These are phyloP conservation scores for Puccinia sorghi DNA, from an alignment of 1,284 basidiomycete species.

Conservation along the genomic window DNA sequence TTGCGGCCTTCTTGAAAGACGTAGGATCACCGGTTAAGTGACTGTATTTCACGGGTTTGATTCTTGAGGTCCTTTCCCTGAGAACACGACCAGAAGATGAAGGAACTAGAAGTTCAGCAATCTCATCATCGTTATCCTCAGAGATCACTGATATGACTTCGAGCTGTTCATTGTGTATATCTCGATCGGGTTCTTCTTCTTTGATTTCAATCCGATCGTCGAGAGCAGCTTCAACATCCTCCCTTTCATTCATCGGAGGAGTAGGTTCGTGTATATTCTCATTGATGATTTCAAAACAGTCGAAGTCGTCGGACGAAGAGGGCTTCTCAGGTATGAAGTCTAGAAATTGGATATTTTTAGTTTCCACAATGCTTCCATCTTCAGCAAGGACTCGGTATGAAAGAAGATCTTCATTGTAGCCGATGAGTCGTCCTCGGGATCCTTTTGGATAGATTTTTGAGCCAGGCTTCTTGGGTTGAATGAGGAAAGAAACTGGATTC, in stretches of 20 bases:
- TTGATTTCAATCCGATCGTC: not conserved
- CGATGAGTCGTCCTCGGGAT: not conserved
- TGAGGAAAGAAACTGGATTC: no score
- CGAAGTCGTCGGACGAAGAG: no score
- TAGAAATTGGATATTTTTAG: conserved; percentile 1
- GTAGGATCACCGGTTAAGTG: not conserved
- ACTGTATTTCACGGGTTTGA: not conserved
- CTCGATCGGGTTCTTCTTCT: no score
- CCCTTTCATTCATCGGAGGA: not conserved
- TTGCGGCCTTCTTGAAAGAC: not conserved
- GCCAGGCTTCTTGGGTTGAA: not conserved
- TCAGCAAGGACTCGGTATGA: not conserved
- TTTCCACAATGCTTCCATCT: not conserved
- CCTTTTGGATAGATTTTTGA: not conserved
- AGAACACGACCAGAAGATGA: not conserved
- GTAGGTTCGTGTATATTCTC: no score
- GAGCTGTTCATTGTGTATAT: no score
- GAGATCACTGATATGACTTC: no score
- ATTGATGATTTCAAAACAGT: not conserved
- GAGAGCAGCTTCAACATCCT: not conserved
- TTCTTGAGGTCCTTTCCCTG: not conserved
- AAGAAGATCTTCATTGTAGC: not conserved
- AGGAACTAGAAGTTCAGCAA: not conserved
- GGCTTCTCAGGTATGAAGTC: not conserved
- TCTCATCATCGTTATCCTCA: not conserved